phyloP scores from a whole-genome alignment of 2,329 filamentous ascomycete species.

The Pseudogymnoascus verrucosus region DNA sequence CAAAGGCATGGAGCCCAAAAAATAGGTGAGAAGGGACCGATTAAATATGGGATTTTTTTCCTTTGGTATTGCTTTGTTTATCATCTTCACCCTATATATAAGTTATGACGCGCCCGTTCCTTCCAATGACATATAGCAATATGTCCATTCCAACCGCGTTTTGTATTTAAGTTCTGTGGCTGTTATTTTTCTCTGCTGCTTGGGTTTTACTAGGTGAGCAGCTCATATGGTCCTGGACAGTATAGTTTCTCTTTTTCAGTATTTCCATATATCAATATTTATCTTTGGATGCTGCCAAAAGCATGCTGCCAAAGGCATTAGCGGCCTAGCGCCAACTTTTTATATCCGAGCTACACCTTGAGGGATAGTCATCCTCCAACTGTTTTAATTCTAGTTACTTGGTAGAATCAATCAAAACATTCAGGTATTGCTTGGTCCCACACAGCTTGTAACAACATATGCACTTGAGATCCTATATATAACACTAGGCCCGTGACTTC shows the following conservation, averaged over 20 bases:
- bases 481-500: neutral
- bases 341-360: neutral
- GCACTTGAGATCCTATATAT: neutral
- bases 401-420: neutral
- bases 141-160: neutral
- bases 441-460: neutral
- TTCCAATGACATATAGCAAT: neutral
- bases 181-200: neutral
- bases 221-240: neutral
- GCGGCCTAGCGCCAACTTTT: neutral
- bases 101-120: neutral
- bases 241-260: neutral
- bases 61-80: neutral
- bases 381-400: neutral
- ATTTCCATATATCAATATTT: neutral
- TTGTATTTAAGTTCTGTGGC: neutral
- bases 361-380: neutral
- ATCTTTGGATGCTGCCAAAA: neutral
- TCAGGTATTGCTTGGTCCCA: neutral
- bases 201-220: neutral
- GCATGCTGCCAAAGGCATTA: neutral
- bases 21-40: neutral
- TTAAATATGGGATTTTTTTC: neutral
- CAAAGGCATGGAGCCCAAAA: neutral
- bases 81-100: neutral